Conservation (phyloP, 306 rosid species). For the Castanospermum australe region DNA sequence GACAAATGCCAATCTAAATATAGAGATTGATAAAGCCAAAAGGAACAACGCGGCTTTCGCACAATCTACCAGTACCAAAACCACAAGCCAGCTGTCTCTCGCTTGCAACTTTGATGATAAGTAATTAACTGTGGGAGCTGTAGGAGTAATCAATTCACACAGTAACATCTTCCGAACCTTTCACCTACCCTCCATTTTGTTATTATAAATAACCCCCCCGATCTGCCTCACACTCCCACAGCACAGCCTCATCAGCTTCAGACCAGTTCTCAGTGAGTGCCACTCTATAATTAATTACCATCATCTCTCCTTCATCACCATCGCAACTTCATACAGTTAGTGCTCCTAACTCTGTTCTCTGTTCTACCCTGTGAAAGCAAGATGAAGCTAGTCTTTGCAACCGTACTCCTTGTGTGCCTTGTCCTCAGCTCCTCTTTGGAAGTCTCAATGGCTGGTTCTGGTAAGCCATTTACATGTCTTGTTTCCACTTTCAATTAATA, state of each 20-base stretch:
- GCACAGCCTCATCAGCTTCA: background rate
- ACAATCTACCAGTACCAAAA: conserved; percentile 17
- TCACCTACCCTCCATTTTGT: background rate
- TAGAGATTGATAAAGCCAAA: background rate
- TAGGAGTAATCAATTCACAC: too few species aligned
- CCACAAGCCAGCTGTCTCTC: conserved; percentile 15
- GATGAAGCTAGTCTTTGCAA: conserved; percentile 57
- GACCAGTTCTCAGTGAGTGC: background rate
- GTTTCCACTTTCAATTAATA: background rate
- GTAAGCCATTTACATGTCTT: conserved; percentile 31
- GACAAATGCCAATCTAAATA: background rate
- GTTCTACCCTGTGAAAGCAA: background rate
- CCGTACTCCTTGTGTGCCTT: conserved; percentile 52
- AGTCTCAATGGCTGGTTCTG: conserved; percentile 53
- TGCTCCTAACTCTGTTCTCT: background rate
- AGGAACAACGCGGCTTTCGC: background rate
- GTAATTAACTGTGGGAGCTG: background rate
- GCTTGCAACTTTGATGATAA: background rate
- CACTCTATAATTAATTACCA: background rate
- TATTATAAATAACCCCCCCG: background rate
- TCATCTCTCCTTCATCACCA: background rate
- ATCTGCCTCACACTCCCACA: background rate
- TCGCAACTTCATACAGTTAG: too few species aligned
- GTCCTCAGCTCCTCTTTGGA: conserved; percentile 55
- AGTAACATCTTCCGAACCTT: background rate